Evolutionary conservation across 495 filamentous ascomycete species (phyloP).

Genomic region (Neurospora sp.): DNA sequence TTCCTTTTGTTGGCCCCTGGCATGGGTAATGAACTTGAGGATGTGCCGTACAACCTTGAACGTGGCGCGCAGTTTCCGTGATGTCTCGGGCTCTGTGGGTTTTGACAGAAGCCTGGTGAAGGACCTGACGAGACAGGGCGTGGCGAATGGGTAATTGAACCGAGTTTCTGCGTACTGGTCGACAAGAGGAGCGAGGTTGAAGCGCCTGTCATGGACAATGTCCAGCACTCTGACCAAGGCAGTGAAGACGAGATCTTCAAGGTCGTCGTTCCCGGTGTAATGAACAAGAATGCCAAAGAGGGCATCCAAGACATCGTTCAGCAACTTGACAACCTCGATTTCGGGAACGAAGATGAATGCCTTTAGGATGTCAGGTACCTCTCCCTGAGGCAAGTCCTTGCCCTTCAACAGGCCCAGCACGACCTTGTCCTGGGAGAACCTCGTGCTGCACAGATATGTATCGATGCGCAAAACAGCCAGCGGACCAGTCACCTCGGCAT

Average conservation of each 20-base stretch:
- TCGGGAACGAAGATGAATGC: constrained; percentile 88
- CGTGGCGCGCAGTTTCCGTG: constrained; percentile 75
- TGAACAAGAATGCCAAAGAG: constrained; percentile 86
- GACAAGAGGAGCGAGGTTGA: constrained; percentile 81
- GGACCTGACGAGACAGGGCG: constrained; percentile 80
- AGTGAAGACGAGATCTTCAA: constrained; percentile 86
- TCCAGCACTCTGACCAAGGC: constrained; percentile 81
- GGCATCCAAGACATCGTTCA: constrained; percentile 82
- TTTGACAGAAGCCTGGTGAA: constrained; percentile 74
- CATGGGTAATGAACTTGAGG: constrained; percentile 89
- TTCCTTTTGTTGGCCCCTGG: constrained; percentile 71
- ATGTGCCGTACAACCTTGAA: constrained; percentile 93
- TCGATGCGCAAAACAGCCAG: constrained; percentile 64
- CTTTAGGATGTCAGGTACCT: constrained; percentile 63
- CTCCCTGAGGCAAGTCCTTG: constrained; percentile 60
- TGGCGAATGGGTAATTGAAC: constrained; percentile 91
- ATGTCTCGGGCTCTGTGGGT: constrained; percentile 66
- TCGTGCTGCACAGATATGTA: constrained; percentile 90
- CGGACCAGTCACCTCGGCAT: constrained; percentile 68
- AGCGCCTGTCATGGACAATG: constrained; percentile 89
- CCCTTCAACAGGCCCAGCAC: constrained; percentile 77
- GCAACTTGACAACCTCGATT: constrained; percentile 91
- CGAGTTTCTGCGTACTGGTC: constrained; percentile 81
- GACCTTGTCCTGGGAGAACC: constrained; percentile 87
- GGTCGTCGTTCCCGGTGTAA: constrained; percentile 78